Base-by-base conservation (phyloP, 352 stramenopile species). In the Lagenidium giganteum region DNA sequence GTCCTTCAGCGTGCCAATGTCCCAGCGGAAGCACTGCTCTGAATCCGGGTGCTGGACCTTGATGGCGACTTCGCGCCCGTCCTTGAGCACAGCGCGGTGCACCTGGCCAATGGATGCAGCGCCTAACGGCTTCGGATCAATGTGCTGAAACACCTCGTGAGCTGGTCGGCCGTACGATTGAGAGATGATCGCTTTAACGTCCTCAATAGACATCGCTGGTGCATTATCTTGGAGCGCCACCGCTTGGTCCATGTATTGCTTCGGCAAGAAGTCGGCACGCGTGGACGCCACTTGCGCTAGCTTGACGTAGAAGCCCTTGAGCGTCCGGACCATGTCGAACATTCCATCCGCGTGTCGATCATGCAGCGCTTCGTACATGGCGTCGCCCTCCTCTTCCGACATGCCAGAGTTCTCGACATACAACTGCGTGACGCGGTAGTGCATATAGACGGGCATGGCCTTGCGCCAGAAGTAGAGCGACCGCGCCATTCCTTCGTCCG, bases 1-100 rank as follows among this genome's bases (percentile, higher is more conserved):
- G 36, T 93, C 77, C 66, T 96, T 96, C 41, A 98, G 96, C 6
- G 93, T 98, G 51, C 92, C 87, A 41, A 98, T 97, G 58, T 98
- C 95, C 52, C 90, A 95, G 18, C 93, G 74, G 53, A 98, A 97
- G 42, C 97, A 83, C 21, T 75, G 70, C 54, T 98, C 93, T 2
- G 96, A 93, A 31, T 96, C 76, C 3, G 93, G 93, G 62, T 97
- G 96, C 63, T 97, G 91, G 26, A 98, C 83, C 57, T 96, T 95
- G n/a, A 95, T 72, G 0, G 83, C 85, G 24, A 95, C 83, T 49
- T 87, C 54, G 16, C 83, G 79, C n/a, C n/a, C n/a, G 40, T 83
- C 64, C 20, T 67, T 53, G 22, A 94, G 64, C 52, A 77, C 68
- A 0, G 83, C 83, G 26, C 79, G 74, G 60, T 94, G 83, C 21